These are phyloP conservation scores for Plasmodium gaboni DNA, from an alignment of 169 alveolate species.

Conservation along the genomic window DNA sequence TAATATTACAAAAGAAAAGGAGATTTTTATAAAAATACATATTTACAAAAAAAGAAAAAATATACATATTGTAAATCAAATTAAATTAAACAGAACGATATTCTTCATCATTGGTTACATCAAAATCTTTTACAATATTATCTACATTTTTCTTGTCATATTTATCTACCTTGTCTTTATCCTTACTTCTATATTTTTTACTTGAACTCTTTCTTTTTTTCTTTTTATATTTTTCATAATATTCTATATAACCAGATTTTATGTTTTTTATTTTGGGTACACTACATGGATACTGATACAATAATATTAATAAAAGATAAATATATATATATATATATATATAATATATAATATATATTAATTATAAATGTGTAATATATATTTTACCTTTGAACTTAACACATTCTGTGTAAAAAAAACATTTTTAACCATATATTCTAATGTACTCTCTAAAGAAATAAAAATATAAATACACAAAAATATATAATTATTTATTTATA, in stretches of 20 bases:
- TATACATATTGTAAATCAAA: neutral
- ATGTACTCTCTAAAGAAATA: constrained; percentile 47
- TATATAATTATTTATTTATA: neutral
- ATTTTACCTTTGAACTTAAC: constrained; percentile 52
- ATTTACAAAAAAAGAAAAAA: constrained; percentile 26
- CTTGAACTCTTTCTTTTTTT: constrained; percentile 37
- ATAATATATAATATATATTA: neutral
- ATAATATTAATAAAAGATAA: neutral
- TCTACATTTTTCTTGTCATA: constrained; percentile 32
- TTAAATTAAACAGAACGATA: constrained; percentile 66
- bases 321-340: neutral
- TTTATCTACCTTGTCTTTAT: constrained; percentile 20
- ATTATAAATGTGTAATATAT: neutral
- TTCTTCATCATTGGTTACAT: constrained; percentile 60
- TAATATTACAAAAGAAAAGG: neutral
- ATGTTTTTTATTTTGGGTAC: constrained; percentile 68
- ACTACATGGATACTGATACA: constrained; percentile 69
- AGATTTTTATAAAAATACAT: constrained; percentile 2
- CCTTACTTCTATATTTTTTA: constrained; percentile 25
- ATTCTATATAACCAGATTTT: constrained; percentile 74
- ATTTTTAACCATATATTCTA: constrained; percentile 74
- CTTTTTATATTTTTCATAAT: constrained; percentile 53
- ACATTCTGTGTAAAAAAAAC: constrained; percentile 59
- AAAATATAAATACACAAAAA: neutral
- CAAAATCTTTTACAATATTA: constrained; percentile 26